Percentiles rank a stretch among this genome's conserved stretches.
These are phyloP conservation scores for Termitomyces sp. DNA, from an alignment of 768 basidiomycete species.

Conservation along the genomic window DNA sequence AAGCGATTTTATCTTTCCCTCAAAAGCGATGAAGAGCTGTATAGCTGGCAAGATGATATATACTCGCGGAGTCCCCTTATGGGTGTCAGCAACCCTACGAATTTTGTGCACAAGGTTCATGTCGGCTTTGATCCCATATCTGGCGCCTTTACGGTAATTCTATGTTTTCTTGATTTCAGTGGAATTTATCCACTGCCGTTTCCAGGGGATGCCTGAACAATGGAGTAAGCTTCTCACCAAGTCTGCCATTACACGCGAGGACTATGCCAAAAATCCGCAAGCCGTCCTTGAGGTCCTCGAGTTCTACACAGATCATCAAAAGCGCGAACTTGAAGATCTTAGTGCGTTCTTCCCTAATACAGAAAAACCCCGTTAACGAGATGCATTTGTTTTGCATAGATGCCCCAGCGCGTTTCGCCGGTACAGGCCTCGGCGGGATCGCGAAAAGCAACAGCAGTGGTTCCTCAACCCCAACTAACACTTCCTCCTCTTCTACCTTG, in stretches of 20 bases:
- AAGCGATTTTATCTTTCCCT: conserved; percentile 76
- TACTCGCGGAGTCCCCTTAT: conserved; percentile 88
- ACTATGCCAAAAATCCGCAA: conserved; percentile 95
- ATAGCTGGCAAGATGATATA: conserved; percentile 96
- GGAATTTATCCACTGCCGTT: conserved; percentile 3
- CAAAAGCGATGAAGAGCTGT: conserved; percentile 95
- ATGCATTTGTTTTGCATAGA: conserved; percentile 21
- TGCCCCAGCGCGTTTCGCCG: conserved; percentile 81
- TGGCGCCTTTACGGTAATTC: conserved; percentile 87
- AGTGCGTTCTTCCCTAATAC: conserved; percentile 20
- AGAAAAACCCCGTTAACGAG: conserved; percentile 6
- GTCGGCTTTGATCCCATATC: conserved; percentile 94
- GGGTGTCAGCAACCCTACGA: conserved; percentile 92
- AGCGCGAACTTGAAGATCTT: conserved; percentile 76
- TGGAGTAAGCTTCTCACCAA: conserved; percentile 97
- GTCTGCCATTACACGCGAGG: conserved; percentile 95
- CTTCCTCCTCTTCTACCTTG: conserved; percentile 17
- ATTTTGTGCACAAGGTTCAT: conserved; percentile 98
- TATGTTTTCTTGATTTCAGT: background rate
- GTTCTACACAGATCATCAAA: conserved; percentile 97
- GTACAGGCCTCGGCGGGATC: conserved; percentile 84
- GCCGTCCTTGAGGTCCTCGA: conserved; percentile 97
- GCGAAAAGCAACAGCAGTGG: conserved; percentile 33
- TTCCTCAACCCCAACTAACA: conserved; percentile 13
- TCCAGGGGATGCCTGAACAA: conserved; percentile 91